Evolutionary conservation across 2,329 filamentous ascomycete genomes (phyloP).

Genomic region (Xylogone sp.): DNA sequence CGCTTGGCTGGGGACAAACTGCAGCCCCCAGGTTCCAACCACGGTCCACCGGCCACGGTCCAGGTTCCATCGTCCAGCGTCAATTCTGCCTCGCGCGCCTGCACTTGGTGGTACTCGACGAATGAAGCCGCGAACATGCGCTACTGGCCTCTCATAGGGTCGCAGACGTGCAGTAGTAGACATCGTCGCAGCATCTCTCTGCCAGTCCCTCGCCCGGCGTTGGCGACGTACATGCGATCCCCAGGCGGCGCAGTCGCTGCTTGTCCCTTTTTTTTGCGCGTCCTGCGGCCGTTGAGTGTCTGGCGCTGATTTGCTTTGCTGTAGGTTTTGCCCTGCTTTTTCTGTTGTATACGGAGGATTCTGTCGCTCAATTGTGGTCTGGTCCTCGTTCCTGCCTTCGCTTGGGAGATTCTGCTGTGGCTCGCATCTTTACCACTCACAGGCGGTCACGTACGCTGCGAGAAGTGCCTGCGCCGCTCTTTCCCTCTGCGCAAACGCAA

Average conservation of each 20-base stretch:
- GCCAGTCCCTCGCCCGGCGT: constrained; percentile 8
- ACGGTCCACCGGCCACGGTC: too few species aligned
- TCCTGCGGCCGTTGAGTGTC: constrained; percentile 1
- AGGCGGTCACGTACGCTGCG: constrained; percentile 15
- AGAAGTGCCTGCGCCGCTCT: constrained; percentile 16
- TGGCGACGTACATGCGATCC: constrained; percentile 11
- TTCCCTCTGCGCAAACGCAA: constrained; percentile 12
- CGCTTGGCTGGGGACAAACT: not conserved
- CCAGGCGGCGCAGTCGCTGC: constrained; percentile 16
- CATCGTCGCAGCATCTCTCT: too few species aligned
- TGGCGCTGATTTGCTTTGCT: not conserved
- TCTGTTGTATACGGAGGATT: too few species aligned
- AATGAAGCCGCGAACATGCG: constrained; percentile 13
- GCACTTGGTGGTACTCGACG: constrained; percentile 14
- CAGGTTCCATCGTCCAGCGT: constrained; percentile 3
- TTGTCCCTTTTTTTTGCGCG: constrained; percentile 5
- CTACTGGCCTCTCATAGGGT: constrained; percentile 20
- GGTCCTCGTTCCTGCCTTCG: too few species aligned
- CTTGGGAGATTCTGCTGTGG: not conserved
- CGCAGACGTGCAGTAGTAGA: constrained; percentile 9
- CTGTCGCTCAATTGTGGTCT: too few species aligned
- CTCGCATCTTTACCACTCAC: not conserved
- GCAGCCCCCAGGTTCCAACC: not conserved
- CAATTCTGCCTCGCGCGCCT: constrained; percentile 17
- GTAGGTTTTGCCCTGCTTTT: not conserved